Conservation (phyloP, 495 filamentous ascomycete species). For the Pseudotulostoma volvatum region DNA sequence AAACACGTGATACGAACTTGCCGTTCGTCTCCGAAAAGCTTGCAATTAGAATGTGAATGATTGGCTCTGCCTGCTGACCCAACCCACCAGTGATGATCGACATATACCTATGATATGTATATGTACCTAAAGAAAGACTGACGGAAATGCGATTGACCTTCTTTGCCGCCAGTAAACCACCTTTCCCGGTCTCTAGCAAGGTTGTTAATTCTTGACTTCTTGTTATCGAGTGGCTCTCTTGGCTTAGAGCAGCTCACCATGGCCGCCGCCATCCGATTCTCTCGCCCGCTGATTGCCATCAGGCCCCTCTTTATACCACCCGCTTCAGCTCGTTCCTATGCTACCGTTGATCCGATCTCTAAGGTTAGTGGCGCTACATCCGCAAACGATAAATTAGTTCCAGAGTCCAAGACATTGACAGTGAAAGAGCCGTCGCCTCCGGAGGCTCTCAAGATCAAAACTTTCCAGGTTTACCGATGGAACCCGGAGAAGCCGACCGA, state of each 20-base stretch:
- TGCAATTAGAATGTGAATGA: too few species aligned
- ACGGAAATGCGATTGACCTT: too few species aligned
- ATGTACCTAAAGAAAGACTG: too few species aligned
- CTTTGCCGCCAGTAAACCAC: too few species aligned
- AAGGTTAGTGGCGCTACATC: conserved; percentile 20
- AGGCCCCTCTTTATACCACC: conserved; percentile 34
- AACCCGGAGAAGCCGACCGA: conserved; percentile 76
- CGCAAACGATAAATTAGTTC: conserved; percentile 13
- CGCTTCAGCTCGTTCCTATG: conserved; percentile 31
- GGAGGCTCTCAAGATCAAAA: conserved; percentile 56
- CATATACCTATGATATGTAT: too few species aligned
- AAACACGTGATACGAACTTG: too few species aligned
- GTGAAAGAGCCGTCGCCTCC: conserved; percentile 38
- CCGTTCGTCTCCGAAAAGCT: too few species aligned
- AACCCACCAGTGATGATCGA: too few species aligned
- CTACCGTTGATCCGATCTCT: conserved; percentile 31
- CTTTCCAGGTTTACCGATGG: conserved; percentile 98
- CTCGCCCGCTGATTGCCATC: conserved; percentile 46
- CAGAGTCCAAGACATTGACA: conserved; percentile 35
- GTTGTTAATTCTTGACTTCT: background rate
- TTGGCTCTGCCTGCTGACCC: too few species aligned
- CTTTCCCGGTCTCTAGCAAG: too few species aligned
- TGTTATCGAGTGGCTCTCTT: conserved; percentile 3
- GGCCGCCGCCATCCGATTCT: conserved; percentile 61
- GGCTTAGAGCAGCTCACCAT: conserved; percentile 44